A percentile compares a stretch with the other conserved stretches of the same genome.
Conservation (phyloP, 2,329 filamentous ascomycete genomes). For the Phialocephala subalpina region DNA sequence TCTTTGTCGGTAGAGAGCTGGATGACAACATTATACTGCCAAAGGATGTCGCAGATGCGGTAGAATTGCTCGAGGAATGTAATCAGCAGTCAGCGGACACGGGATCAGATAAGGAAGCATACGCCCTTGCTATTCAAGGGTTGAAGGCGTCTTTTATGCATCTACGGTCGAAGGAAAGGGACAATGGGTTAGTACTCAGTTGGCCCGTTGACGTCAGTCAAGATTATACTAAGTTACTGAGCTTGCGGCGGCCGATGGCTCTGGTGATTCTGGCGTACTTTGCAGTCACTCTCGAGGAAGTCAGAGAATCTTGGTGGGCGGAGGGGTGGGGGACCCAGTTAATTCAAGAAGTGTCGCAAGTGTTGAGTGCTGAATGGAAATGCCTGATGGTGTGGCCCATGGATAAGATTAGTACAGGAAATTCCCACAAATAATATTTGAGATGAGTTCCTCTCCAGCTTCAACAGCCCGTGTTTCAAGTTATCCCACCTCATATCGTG, state of each 20-base stretch:
- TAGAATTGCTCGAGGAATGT: conserved; percentile 11
- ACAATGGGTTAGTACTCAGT: conserved; percentile 13
- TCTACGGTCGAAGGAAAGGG: not conserved
- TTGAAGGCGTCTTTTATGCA: conserved; percentile 6
- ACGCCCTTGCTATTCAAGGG: conserved; percentile 4
- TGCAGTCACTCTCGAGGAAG: conserved; percentile 22
- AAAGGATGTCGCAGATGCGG: not conserved
- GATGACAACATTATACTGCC: not conserved
- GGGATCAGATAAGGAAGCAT: not conserved
- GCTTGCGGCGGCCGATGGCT: conserved; percentile 21
- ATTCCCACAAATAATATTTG: too few species aligned
- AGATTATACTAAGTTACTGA: conserved; percentile 38
- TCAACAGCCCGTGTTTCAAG: too few species aligned
- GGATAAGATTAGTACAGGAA: conserved; percentile 3
- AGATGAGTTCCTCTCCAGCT: too few species aligned
- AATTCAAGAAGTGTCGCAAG: conserved; percentile 11
- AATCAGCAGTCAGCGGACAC: not conserved
- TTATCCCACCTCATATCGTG: too few species aligned
- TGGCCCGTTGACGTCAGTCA: conserved; percentile 14
- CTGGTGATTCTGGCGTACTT: conserved; percentile 29
- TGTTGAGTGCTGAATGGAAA: conserved; percentile 17
- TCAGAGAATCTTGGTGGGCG: conserved; percentile 21
- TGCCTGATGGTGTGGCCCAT: conserved; percentile 28
- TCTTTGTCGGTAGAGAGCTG: not conserved
- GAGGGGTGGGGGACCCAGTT: conserved; percentile 22